Evolutionary conservation across 2,329 filamentous ascomycete genomes (phyloP), one percentile per base, ranked within the genome.

Genomic region (Dactylellina cionopaga): DNA sequence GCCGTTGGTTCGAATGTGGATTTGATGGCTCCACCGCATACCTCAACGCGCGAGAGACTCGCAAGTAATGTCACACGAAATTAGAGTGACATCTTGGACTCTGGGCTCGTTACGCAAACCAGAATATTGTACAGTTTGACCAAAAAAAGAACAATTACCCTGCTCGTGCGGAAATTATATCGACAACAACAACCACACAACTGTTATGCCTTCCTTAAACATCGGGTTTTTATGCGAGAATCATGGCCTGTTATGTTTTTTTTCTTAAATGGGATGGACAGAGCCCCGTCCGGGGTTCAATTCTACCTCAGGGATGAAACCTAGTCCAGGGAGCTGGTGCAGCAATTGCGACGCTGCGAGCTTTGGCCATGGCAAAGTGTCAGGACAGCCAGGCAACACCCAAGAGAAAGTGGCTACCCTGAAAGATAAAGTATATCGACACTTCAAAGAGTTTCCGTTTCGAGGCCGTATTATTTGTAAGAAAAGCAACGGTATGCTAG

Each of bases 261-360:
- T n/a, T 44, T 37, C 43, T 46, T 29, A 35, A 54, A 43, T 24
- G 35, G 44, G 56, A 43, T 63, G 44, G 13, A 63, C 24, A 58
- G 41, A 56, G 58, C 24, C 35, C 65, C 56, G 66, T 27, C 51
- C 58, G 58, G 58, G 41, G 56, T 63, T 25, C 35, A 63, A 37
- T 43, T 63, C 58, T 33, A 17, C 19, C n/a, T 46, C 43, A 60
- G 31, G 11, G 15, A 25, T 51, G 65, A 63, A 54, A 69, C 37
- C 59, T 24, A n/a, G 39, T 13, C 43, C 46, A n/a, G 25, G 15
- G 19, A 43, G 33, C 29, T n/a, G 27, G 13, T 35, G 43, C 39
- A 60, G 27, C 29, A 55, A 62, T 60, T 62, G 55, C 55, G 55
- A 69, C 31, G 37, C 24, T 9, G 6, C 6, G 9, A 24, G 27